phyloP scores from a whole-genome alignment of 306 rosid species.

The Canavalia gladiata region DNA sequence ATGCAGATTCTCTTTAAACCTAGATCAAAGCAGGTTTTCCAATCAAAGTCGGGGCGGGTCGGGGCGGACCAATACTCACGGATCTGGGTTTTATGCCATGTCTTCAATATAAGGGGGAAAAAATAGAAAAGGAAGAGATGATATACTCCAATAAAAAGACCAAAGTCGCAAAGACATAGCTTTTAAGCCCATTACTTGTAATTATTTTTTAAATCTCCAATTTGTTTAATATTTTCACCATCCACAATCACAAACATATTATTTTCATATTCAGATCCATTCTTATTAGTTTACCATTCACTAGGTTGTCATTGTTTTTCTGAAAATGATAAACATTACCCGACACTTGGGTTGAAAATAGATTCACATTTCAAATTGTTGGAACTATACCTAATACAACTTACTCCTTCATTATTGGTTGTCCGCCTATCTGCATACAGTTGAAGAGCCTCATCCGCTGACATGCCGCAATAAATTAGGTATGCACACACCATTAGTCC shows the following conservation, averaged over 20 bases:
- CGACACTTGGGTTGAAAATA: constrained; percentile 32
- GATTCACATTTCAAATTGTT: constrained; percentile 49
- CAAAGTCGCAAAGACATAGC: not conserved
- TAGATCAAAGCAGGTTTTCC: no score
- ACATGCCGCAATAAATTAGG: constrained; percentile 85
- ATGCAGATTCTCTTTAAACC: no score
- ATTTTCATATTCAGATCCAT: not conserved
- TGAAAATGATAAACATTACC: not conserved
- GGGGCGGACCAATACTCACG: no score
- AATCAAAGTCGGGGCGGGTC: no score
- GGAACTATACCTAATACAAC: constrained; percentile 71
- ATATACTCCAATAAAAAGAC: constrained; percentile 19
- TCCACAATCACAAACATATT: not conserved
- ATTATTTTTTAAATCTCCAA: not conserved
- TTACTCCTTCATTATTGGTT: constrained; percentile 97
- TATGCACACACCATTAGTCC: constrained; percentile 92
- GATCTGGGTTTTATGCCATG: no score
- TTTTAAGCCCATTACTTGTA: not conserved
- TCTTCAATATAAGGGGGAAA: constrained; percentile 6
- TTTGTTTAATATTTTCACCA: constrained; percentile 1
- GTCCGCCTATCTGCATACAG: constrained; percentile 90
- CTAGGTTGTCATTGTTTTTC: not conserved
- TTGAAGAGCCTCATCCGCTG: constrained; percentile 86
- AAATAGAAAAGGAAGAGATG: not conserved
- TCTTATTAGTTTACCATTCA: constrained; percentile 18